Percentiles rank a stretch among this genome's conserved stretches.
Evolutionary conservation across 371 early-diverging fungal genomes (phyloP).

Genomic region (Circinella minor): DNA sequence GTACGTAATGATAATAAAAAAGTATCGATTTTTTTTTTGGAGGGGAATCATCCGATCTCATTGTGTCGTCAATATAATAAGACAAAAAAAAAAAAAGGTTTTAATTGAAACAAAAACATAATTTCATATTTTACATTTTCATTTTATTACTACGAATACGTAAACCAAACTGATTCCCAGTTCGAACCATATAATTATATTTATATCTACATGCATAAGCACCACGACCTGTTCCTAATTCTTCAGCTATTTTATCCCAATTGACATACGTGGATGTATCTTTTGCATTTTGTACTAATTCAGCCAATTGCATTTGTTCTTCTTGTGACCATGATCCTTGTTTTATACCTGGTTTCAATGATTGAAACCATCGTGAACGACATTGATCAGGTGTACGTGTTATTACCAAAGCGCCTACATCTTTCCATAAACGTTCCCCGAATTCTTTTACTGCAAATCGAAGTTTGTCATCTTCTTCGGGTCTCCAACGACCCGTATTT

Average conservation of each 20-base stretch:
- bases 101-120: too few species aligned
- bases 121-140: background rate
- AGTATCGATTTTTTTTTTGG: too few species aligned
- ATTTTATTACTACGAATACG: background rate
- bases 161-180: slow-evolving; percentile 10
- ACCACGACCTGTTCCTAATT: slow-evolving; percentile 34
- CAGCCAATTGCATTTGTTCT: slow-evolving; percentile 37
- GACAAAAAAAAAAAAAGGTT: too few species aligned
- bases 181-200: slow-evolving; percentile 22
- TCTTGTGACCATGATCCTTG: slow-evolving; percentile 37
- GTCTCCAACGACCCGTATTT: slow-evolving; percentile 26
- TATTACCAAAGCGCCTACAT: slow-evolving; percentile 32
- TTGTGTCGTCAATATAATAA: too few species aligned
- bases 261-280: background rate
- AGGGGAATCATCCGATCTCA: too few species aligned
- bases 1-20: too few species aligned
- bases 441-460: slow-evolving; percentile 28
- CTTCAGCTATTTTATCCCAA: slow-evolving; percentile 33
- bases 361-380: slow-evolving; percentile 25
- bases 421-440: slow-evolving; percentile 23
- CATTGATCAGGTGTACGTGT: slow-evolving; percentile 33
- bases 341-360: slow-evolving; percentile 12
- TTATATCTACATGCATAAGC: slow-evolving; percentile 27
- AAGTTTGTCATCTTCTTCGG: slow-evolving; percentile 34
- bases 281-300: slow-evolving; percentile 33